Percentiles rank a stretch among this genome's conserved stretches.
phyloP scores from a whole-genome alignment of 331 rosid genomes.

The Phaseolus coccineus region DNA sequence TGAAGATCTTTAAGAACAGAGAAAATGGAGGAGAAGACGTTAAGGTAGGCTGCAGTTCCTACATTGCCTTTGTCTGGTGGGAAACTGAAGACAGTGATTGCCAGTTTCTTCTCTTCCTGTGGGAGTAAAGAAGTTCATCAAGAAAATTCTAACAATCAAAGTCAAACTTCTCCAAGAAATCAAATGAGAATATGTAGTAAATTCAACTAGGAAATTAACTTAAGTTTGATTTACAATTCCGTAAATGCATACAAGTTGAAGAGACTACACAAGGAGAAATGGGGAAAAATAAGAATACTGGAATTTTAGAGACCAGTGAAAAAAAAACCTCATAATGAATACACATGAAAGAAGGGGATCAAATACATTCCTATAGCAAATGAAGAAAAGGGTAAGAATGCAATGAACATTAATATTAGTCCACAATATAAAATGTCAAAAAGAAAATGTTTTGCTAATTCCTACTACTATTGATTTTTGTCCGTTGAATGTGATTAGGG shows the following conservation, averaged over 20 bases:
- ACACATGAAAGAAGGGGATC: constrained; percentile 7
- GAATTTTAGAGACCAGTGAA: not conserved
- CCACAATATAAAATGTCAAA: not conserved
- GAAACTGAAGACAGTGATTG: constrained; percentile 21
- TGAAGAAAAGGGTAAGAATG: constrained; percentile 24
- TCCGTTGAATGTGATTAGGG: not conserved
- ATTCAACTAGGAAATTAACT: not conserved
- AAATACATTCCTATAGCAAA: not conserved
- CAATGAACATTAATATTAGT: constrained; percentile 18
- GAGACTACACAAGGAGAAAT: not conserved
- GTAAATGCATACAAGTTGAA: not conserved
- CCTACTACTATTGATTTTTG: constrained; percentile 3
- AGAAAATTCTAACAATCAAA: not conserved
- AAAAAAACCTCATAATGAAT: not conserved
- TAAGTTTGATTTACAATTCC: not conserved
- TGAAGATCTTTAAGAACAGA: constrained; percentile 16
- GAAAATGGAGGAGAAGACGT: constrained; percentile 15
- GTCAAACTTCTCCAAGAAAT: not conserved
- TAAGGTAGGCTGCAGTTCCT: constrained; percentile 14
- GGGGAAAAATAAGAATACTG: not conserved
- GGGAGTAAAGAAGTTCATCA: not conserved
- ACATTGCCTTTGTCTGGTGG: constrained; percentile 22
- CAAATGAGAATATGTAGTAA: not conserved
- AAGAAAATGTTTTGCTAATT: constrained; percentile 5
- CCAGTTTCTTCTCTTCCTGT: constrained; percentile 18